phyloP scores from a whole-genome alignment of 1,284 basidiomycete genomes.

The Xerocomus nothofagi region DNA sequence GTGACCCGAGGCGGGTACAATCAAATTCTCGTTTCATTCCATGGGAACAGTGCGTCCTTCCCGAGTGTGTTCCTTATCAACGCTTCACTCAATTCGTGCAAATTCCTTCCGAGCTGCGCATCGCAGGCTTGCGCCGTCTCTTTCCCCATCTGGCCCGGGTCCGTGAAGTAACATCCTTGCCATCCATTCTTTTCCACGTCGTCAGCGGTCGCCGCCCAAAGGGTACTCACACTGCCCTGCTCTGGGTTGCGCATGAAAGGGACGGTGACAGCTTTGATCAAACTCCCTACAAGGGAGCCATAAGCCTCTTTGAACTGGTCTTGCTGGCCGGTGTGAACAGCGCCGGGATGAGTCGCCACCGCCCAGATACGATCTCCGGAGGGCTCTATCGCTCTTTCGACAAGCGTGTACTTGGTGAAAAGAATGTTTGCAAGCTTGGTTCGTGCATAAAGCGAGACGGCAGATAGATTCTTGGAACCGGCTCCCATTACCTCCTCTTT shows the following conservation, averaged over 20 bases:
- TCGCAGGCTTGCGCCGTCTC: conserved; percentile 40
- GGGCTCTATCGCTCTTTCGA: conserved; percentile 40
- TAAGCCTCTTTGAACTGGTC: conserved; percentile 43
- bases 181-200: conserved; percentile 28
- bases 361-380: conserved; percentile 37
- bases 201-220: conserved; percentile 39
- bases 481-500: not conserved
- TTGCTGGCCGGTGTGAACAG: conserved; percentile 46
- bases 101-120: conserved; percentile 36
- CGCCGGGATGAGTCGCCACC: conserved; percentile 42
- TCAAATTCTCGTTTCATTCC: conserved; percentile 24
- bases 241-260: conserved; percentile 40
- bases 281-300: conserved; percentile 36
- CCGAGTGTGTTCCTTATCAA: conserved; percentile 38
- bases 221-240: conserved; percentile 36
- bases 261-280: conserved; percentile 34
- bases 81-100: conserved; percentile 36
- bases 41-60: conserved; percentile 20
- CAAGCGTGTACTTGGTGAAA: conserved; percentile 40
- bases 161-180: conserved; percentile 43
- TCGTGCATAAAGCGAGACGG: conserved; percentile 3
- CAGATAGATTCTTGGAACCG: not conserved
- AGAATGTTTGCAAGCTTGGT: conserved; percentile 41
- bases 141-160: conserved; percentile 37
- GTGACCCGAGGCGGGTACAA: not conserved